phyloP scores from a whole-genome alignment of 495 filamentous ascomycete species.

The Trichoderma orchidacearum region DNA sequence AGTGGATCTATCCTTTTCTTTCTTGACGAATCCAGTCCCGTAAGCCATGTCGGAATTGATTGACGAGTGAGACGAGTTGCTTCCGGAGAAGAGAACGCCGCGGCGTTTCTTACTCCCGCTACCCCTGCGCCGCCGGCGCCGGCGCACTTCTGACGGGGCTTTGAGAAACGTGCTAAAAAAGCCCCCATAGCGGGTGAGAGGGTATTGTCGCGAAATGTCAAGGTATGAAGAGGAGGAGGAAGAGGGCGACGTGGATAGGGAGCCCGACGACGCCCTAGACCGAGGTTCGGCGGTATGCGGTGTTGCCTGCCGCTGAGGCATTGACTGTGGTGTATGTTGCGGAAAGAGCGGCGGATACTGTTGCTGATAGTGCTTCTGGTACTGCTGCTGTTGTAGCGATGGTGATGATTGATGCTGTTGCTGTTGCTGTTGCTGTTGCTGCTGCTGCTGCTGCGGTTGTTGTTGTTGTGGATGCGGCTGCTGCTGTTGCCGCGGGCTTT shows the following conservation, averaged over 20 bases:
- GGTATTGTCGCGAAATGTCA: conserved; percentile 24
- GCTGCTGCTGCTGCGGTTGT: background rate
- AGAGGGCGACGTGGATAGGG: conserved; percentile 27
- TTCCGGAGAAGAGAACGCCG: conserved; percentile 16
- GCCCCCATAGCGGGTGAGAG: conserved; percentile 8
- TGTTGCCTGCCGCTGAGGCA: background rate
- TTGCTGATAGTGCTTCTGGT: conserved; percentile 2
- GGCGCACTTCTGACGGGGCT: background rate
- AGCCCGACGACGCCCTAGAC: conserved; percentile 23
- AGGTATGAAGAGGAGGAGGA: conserved; percentile 28
- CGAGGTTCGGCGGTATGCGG: conserved; percentile 7
- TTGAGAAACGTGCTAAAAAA: conserved; percentile 29
- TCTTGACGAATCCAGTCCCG: conserved; percentile 36
- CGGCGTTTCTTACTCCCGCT: conserved; percentile 28
- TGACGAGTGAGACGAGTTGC: conserved; percentile 32
- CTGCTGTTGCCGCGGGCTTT: background rate
- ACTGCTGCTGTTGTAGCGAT: background rate
- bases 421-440: conserved; percentile 1
- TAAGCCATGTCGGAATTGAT: conserved; percentile 41
- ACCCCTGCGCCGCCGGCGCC: conserved; percentile 9
- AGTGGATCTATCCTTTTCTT: conserved; percentile 9
- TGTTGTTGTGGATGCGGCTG: background rate
- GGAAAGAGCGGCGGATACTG: background rate
- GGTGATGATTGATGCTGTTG: conserved; percentile 14
- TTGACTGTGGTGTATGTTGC: conserved; percentile 5